A percentile compares a stretch with the other conserved stretches of the same genome.
Evolutionary conservation across 805 yeast species (phyloP).

Genomic region (Spathaspora sp.): DNA sequence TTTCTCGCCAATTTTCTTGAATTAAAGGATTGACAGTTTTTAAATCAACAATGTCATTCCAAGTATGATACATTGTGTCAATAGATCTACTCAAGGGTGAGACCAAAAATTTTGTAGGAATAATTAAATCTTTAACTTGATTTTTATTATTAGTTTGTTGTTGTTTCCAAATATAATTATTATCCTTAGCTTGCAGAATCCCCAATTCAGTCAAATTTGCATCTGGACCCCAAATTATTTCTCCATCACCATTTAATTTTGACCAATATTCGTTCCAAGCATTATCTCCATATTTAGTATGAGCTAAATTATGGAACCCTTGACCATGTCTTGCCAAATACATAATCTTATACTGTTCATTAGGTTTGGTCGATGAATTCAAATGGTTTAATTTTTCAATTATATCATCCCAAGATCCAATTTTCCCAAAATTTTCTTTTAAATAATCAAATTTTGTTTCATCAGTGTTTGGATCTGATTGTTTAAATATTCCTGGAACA

Average conservation of each 20-base stretch:
- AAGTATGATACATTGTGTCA: slow-evolving; percentile 47
- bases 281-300: slow-evolving; percentile 41
- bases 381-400: slow-evolving; percentile 27
- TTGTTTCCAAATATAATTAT: slow-evolving; percentile 35
- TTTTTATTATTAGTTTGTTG: slow-evolving; percentile 4
- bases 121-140: slow-evolving; percentile 14
- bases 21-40: slow-evolving; percentile 29
- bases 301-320: slow-evolving; percentile 50
- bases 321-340: slow-evolving; percentile 53
- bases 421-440: slow-evolving; percentile 41
- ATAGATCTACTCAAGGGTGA: slow-evolving; percentile 53
- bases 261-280: slow-evolving; percentile 48
- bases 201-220: slow-evolving; percentile 49
- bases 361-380: slow-evolving; percentile 20
- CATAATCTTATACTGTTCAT: slow-evolving; percentile 41
- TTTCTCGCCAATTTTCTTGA: slow-evolving; percentile 46
- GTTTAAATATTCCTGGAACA: slow-evolving; percentile 43
- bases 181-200: slow-evolving; percentile 40
- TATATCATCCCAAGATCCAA: slow-evolving; percentile 32
- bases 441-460: slow-evolving; percentile 39
- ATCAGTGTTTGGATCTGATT: slow-evolving; percentile 39
- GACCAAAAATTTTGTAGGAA: slow-evolving; percentile 41
- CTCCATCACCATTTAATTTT: slow-evolving; percentile 42
- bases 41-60: slow-evolving; percentile 33
- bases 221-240: slow-evolving; percentile 49